Conservation (phyloP, 257 asterid genomes). For the Rehmannia glutinosa region DNA sequence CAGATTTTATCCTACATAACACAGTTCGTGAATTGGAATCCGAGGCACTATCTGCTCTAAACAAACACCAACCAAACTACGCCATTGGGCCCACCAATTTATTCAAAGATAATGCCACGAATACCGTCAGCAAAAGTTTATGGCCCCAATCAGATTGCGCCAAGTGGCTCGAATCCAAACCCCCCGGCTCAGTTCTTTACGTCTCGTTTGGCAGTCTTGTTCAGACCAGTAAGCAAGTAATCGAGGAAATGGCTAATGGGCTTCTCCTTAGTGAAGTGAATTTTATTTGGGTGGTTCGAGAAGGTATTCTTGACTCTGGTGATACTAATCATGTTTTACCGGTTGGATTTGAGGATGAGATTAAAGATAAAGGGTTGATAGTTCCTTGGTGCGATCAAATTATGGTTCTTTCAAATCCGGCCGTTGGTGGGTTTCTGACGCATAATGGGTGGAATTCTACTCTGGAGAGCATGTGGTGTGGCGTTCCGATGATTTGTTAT, state of each 20-base stretch:
- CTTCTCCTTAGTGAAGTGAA: constrained; percentile 33
- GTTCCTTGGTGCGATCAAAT: constrained; percentile 54
- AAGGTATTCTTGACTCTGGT: constrained; percentile 28
- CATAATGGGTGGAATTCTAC: constrained; percentile 57
- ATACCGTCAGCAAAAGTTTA: constrained; percentile 22
- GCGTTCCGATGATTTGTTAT: constrained; percentile 42
- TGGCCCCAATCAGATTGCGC: constrained; percentile 36
- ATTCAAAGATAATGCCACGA: neutral
- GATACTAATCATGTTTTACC: constrained; percentile 30
- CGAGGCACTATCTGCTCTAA: constrained; percentile 26
- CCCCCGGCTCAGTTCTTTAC: constrained; percentile 38
- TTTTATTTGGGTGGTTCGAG: constrained; percentile 52
- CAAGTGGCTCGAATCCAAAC: constrained; percentile 31
- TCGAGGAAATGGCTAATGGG: constrained; percentile 41
- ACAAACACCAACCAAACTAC: constrained; percentile 20
- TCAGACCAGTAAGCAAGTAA: constrained; percentile 12
- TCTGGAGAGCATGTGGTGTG: constrained; percentile 45
- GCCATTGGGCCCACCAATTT: constrained; percentile 43
- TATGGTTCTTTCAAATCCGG: constrained; percentile 30
- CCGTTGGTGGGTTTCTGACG: constrained; percentile 45
- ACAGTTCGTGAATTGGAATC: constrained; percentile 52
- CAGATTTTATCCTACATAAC: constrained; percentile 51
- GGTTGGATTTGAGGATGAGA: constrained; percentile 19
- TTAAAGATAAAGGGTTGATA: constrained; percentile 30
- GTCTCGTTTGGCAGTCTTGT: constrained; percentile 44